Conservation (phyloP, 2,329 filamentous ascomycete species). For the Phialemoniopsis sp. region DNA sequence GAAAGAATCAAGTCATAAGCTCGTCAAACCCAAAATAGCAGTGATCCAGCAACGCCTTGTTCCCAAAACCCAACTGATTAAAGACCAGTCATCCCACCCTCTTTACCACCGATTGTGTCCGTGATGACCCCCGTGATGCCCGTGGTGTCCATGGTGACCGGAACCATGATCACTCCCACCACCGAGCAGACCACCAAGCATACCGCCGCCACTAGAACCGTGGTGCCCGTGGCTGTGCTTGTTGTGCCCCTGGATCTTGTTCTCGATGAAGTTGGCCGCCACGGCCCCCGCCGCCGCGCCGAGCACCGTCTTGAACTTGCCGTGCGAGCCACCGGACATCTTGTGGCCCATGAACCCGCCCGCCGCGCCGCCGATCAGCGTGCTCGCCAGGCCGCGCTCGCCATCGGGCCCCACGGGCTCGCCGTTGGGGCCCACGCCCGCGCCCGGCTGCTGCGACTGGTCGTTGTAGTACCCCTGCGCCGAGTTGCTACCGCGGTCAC, state of each 20-base stretch:
- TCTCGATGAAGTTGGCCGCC: slow-evolving; percentile 45
- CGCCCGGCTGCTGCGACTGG: slow-evolving; percentile 1
- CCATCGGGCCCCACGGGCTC: slow-evolving; percentile 23
- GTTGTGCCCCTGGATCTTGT: slow-evolving; percentile 26
- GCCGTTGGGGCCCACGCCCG: slow-evolving; percentile 5
- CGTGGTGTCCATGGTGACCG: slow-evolving; percentile 3
- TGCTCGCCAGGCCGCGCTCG: slow-evolving; percentile 50
- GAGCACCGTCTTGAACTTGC: slow-evolving; percentile 41
- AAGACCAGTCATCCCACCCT: too few relatives aligned
- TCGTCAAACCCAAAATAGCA: too few relatives aligned
- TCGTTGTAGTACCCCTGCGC: too few relatives aligned
- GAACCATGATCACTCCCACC: slow-evolving; percentile 2
- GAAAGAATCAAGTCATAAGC: too few relatives aligned
- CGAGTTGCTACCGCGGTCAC: too few relatives aligned
- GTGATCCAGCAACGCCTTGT: too few relatives aligned
- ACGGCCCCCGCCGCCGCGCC: slow-evolving; percentile 49
- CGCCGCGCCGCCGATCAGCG: slow-evolving; percentile 44
- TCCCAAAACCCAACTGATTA: too few relatives aligned
- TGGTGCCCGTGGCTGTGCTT: slow-evolving; percentile 5
- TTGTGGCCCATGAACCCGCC: slow-evolving; percentile 50
- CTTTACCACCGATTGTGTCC: not conserved
- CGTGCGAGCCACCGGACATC: slow-evolving; percentile 38
- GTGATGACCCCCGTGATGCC: not conserved
- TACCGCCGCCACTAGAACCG: not conserved
- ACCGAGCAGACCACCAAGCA: not conserved